Base-by-base conservation (phyloP, 2,329 filamentous ascomycete genomes). In the Rutstroemia sp. region DNA sequence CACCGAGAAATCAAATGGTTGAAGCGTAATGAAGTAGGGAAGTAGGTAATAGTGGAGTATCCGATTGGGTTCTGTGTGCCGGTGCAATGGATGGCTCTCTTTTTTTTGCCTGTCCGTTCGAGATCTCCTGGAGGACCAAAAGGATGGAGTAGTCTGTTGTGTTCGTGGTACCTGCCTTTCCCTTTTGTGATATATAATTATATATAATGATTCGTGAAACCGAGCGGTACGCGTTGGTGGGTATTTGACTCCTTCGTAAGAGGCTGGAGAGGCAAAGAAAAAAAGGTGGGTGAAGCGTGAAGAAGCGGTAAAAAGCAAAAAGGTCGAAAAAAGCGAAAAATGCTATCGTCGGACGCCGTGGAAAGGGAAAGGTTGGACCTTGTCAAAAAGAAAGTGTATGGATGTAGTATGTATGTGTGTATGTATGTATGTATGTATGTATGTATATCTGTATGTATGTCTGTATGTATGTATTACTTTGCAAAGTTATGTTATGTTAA, bases 261-360 rank as follows among this genome's bases (percentile, higher is more conserved):
- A 51, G 46, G 53, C 53, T 51, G 53, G 52, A 49, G 16, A 44
- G 42, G 42, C 19, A 19, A 23, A 23, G 19, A 18, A 34, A 27
- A 27, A 48, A 55, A 55, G 52, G 52, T 55, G 52, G 52, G 45
- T 19, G 47, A 50, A 23, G 41, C 16, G 41, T n/a, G 44, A 55
- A 55, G 47, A 50, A 55, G 53, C 53, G 53, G 53, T 51, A 55
- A 55, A 55, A 55, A 48, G 42, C 27, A 12, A 45, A 45, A 45
- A 8, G 14, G 18, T 14, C 16, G 14, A 41, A 14, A 41, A 41
- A 41, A 41, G 14, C 14, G 10, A 39, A 39, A 39, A 18, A 3
- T 42, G 34, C 21, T 42, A 23, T 34, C 14, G 37, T 44, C 39
- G 52, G 46, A 49, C 25, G 37, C 19, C 23, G 7, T 34, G 52